These are phyloP conservation scores for Serendipita sp. DNA, from an alignment of 768 basidiomycete species.

Conservation along the genomic window DNA sequence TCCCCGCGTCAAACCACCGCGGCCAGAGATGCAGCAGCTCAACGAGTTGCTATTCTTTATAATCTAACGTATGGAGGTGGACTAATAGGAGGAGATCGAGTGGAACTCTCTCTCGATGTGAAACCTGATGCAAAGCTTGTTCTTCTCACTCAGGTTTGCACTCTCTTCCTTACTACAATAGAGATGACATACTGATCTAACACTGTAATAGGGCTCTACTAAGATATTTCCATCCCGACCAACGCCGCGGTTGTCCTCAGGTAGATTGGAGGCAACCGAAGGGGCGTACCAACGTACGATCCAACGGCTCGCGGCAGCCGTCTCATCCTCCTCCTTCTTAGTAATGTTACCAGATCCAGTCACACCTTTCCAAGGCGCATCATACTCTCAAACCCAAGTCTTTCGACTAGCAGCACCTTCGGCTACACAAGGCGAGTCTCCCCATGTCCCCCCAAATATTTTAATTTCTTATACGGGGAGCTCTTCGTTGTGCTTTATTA, in stretches of 20 bases:
- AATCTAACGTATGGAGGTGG: slow-evolving; percentile 84
- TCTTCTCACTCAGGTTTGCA: slow-evolving; percentile 67
- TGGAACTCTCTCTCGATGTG: slow-evolving; percentile 49
- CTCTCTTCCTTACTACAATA: background rate
- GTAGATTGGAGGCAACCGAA: background rate
- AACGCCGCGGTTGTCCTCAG: slow-evolving; percentile 28
- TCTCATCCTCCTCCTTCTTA: slow-evolving; percentile 40
- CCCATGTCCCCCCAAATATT: background rate
- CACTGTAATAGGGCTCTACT: slow-evolving; percentile 55
- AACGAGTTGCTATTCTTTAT: slow-evolving; percentile 53
- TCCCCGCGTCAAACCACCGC: slow-evolving; percentile 38
- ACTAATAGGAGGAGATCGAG: slow-evolving; percentile 68
- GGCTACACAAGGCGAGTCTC: background rate
- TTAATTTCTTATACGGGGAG: background rate
- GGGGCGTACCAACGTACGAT: slow-evolving; percentile 26
- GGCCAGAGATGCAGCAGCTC: slow-evolving; percentile 16
- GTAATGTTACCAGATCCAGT: slow-evolving; percentile 86
- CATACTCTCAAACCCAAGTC: slow-evolving; percentile 70
- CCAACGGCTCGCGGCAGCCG: slow-evolving; percentile 44
- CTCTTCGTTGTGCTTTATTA: no score
- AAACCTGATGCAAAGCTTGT: slow-evolving; percentile 42
- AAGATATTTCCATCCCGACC: slow-evolving; percentile 81
- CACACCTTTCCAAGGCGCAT: slow-evolving; percentile 74
- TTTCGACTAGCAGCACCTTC: slow-evolving; percentile 39
- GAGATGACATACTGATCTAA: no score